Percentiles rank a stretch among this genome's conserved stretches.
Conservation (phyloP, 352 stramenopile genomes). For the Phytophthora pluvialis region DNA sequence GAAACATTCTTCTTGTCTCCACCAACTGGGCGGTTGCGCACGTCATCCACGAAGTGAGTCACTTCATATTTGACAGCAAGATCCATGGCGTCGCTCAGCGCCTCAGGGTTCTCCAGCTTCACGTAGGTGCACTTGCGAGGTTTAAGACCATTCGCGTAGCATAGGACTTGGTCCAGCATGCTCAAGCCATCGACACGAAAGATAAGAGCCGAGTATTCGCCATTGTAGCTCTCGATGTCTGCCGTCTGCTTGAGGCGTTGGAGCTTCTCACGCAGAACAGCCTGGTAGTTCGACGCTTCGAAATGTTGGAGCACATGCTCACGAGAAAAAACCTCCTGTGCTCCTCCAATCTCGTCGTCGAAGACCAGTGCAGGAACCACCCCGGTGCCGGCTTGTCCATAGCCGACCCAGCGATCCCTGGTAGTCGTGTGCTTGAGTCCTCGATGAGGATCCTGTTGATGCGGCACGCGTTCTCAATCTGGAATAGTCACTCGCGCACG, state of each 20-base stretch:
- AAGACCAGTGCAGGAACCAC: neutral
- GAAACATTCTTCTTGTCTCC: neutral
- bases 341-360: neutral
- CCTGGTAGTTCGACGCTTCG: neutral
- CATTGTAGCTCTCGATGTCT: neutral
- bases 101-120: constrained; percentile 4
- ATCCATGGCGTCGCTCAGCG: constrained; percentile 3
- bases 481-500: neutral
- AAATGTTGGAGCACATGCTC: neutral
- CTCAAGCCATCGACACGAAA: too few relatives aligned
- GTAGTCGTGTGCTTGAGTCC: neutral
- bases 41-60: constrained; percentile 6
- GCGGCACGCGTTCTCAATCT: neutral
- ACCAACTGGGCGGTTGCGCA: neutral
- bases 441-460: neutral
- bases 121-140: neutral
- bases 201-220: neutral
- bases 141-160: neutral
- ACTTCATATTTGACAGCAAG: constrained; percentile 6
- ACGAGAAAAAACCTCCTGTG: constrained; percentile 8
- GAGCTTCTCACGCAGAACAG: neutral
- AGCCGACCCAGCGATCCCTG: neutral
- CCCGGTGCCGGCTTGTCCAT: neutral
- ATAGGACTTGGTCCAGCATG: neutral
- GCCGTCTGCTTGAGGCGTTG: neutral